phyloP scores from a whole-genome alignment of 31 red algal genomes.

The Bonnemaisonia californica region DNA sequence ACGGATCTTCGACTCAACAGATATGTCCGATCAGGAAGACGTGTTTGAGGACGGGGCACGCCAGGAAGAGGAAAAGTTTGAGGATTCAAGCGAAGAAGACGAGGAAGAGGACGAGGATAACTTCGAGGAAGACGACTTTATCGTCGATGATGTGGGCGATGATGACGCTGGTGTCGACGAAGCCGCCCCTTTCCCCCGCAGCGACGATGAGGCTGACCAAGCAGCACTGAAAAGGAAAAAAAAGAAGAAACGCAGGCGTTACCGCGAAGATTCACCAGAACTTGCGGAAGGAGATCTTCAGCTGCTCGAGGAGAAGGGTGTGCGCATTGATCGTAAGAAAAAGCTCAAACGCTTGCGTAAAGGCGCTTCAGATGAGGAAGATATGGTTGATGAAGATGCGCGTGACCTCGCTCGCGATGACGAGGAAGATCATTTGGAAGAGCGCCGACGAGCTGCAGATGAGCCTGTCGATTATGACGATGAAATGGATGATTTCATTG shows the following conservation, averaged over 20 bases:
- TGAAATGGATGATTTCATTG: slow-evolving; percentile 77
- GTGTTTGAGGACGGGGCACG: slow-evolving; percentile 26
- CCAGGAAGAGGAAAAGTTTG: slow-evolving; percentile 42
- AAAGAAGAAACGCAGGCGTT: slow-evolving; percentile 71
- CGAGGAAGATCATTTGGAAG: slow-evolving; percentile 52
- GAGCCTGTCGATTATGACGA: slow-evolving; percentile 77
- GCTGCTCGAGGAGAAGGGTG: slow-evolving; percentile 77
- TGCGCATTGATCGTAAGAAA: slow-evolving; percentile 58
- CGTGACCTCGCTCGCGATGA: slow-evolving; percentile 36
- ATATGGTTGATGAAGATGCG: slow-evolving; percentile 38
- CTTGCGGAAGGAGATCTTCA: slow-evolving; percentile 83
- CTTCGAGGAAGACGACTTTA: slow-evolving; percentile 85
- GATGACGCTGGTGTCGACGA: slow-evolving; percentile 20
- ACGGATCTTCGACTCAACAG: too few species aligned
- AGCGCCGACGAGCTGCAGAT: slow-evolving; percentile 41
- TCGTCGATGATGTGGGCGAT: slow-evolving; percentile 76
- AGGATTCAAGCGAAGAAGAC: slow-evolving; percentile 82
- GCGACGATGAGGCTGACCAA: slow-evolving; percentile 31
- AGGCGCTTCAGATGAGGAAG: slow-evolving; percentile 63
- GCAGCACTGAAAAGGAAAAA: slow-evolving; percentile 46
- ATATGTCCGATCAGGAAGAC: slow-evolving; percentile 9
- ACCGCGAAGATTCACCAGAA: slow-evolving; percentile 68
- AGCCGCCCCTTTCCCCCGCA: slow-evolving; percentile 10
- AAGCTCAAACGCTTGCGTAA: slow-evolving; percentile 56
- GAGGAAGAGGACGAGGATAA: slow-evolving; percentile 75